Evolutionary conservation across 2,329 filamentous ascomycete genomes (phyloP).

Genomic region (Alternaria viburni): DNA sequence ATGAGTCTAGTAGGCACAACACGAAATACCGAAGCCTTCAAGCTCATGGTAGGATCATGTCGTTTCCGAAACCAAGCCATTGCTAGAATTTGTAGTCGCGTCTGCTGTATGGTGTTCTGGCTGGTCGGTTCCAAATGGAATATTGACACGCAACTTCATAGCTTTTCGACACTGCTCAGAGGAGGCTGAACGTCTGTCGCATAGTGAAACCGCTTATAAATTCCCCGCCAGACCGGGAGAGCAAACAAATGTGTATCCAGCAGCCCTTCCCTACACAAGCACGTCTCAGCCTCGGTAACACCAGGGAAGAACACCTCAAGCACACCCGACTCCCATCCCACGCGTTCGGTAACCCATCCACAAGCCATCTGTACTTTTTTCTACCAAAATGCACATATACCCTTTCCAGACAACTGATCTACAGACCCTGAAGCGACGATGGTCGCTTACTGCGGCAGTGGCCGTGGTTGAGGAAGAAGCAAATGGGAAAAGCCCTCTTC

Average conservation of each 20-base stretch:
- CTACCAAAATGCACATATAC: background rate
- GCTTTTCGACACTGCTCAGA: background rate
- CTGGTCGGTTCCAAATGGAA: background rate
- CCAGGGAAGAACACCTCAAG: accelerated
- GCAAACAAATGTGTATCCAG: background rate
- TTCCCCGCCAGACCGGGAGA: background rate
- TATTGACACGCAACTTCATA: background rate
- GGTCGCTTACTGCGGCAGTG: background rate
- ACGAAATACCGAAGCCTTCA: background rate
- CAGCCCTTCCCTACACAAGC: background rate
- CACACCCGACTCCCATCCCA: background rate
- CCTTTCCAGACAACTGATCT: background rate
- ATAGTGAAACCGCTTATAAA: background rate
- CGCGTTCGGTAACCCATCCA: background rate
- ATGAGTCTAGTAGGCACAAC: background rate
- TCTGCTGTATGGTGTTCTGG: background rate
- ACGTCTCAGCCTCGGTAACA: background rate
- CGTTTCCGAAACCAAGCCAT: background rate
- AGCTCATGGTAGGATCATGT: background rate
- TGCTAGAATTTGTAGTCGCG: background rate
- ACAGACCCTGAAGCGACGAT: background rate
- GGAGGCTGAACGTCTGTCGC: background rate
- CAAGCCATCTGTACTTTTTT: background rate
- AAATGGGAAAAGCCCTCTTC: background rate
- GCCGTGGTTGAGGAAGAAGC: background rate